Conservation (phyloP, 768 basidiomycete species). For the Kwoniella mangroviensis region DNA sequence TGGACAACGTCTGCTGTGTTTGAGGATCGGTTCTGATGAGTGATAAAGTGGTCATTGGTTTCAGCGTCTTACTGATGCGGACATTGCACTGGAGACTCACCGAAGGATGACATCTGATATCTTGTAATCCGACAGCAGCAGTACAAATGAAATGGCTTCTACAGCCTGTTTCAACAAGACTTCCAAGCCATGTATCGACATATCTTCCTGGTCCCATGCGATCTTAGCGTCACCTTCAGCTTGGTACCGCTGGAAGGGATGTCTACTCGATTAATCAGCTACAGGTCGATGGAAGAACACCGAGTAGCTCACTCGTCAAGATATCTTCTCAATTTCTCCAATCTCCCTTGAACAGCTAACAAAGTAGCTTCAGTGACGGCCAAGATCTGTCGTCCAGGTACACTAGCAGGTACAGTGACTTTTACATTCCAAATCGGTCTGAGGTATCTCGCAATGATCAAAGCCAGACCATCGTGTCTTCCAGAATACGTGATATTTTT, state of each 20-base stretch:
- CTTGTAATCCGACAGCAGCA: conserved; percentile 88
- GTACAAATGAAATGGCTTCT: conserved; percentile 90
- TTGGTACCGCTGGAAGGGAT: conserved; percentile 44
- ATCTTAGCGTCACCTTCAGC: conserved; percentile 49
- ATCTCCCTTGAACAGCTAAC: conserved; percentile 36
- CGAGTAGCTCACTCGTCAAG: conserved; percentile 39
- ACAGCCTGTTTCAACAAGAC: conserved; percentile 79
- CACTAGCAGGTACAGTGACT: conserved; percentile 61
- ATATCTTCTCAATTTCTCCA: conserved; percentile 42
- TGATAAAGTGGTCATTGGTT: too few species aligned
- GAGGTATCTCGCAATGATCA: conserved; percentile 83
- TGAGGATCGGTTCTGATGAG: conserved; percentile 18
- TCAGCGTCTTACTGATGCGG: too few species aligned
- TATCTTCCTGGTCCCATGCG: conserved; percentile 55
- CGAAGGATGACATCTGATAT: conserved; percentile 80
- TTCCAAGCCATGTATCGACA: conserved; percentile 46
- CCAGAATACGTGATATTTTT: conserved; percentile 71
- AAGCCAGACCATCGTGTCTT: conserved; percentile 80
- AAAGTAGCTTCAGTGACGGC: conserved; percentile 33
- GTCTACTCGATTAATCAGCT: conserved; percentile 15
- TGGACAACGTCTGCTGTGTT: conserved; percentile 68
- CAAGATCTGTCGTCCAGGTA: conserved; percentile 61
- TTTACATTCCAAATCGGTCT: conserved; percentile 86
- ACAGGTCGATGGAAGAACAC: neutral
- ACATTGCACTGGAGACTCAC: conserved; percentile 61